Percentiles rank a stretch among this genome's conserved stretches.
These are phyloP conservation scores for Jaenimonas drosophilae DNA, from an alignment of 208 protist species.

Conservation along the genomic window DNA sequence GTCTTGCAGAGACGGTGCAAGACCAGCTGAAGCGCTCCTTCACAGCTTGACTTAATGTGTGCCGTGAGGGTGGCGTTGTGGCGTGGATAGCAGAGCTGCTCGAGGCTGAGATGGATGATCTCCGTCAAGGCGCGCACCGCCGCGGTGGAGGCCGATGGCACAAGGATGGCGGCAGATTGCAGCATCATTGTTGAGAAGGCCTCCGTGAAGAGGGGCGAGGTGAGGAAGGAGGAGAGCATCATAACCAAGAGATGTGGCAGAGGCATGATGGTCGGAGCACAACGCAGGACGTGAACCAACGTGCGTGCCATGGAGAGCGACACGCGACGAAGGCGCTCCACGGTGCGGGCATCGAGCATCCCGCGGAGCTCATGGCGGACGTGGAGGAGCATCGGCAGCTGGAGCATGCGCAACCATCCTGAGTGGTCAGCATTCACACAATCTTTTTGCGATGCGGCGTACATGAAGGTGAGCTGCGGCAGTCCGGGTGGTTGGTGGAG, in stretches of 20 bases:
- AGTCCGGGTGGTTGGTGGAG: conserved; percentile 49
- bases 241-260: conserved; percentile 26
- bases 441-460: conserved; percentile 12
- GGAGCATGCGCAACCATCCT: conserved; percentile 54
- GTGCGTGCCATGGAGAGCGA: conserved; percentile 43
- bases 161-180: conserved; percentile 14
- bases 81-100: conserved; percentile 3
- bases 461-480: conserved; percentile 58
- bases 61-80: too few species aligned
- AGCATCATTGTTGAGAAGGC: conserved; percentile 27
- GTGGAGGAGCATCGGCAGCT: conserved; percentile 52
- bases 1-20: conserved; percentile 40
- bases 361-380: conserved; percentile 12
- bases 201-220: conserved; percentile 68
- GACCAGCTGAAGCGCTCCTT: conserved; percentile 21
- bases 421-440: background rate
- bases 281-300: conserved; percentile 33
- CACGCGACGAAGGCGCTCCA: conserved; percentile 34
- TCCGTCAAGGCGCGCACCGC: conserved; percentile 12
- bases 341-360: conserved; percentile 13
- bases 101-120: conserved; percentile 12
- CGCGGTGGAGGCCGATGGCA: conserved; percentile 16
- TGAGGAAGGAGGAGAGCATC: conserved; percentile 40
- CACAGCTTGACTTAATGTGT: conserved; percentile 2
- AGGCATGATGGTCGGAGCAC: conserved; percentile 34